Percentiles rank a stretch among this genome's conserved stretches.
phyloP scores from a whole-genome alignment of 2,329 filamentous ascomycete genomes.

The Ascochyta clinopodiicola region DNA sequence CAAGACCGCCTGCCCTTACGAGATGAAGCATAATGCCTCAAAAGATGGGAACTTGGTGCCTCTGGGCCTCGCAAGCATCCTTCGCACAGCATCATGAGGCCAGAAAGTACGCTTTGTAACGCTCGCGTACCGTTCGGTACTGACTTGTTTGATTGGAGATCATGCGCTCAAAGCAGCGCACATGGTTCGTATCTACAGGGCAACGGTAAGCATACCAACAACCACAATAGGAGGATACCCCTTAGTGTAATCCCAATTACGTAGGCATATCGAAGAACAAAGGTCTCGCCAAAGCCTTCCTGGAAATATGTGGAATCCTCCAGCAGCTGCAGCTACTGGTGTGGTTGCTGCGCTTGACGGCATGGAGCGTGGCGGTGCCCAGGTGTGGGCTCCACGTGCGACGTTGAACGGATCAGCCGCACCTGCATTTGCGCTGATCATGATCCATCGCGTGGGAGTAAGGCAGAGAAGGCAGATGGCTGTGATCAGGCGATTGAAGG shows the following conservation, averaged over 20 bases:
- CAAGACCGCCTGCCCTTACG: too few relatives aligned
- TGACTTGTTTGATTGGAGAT: too few relatives aligned
- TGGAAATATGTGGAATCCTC: too few relatives aligned
- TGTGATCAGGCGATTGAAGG: background rate
- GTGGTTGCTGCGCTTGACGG: background rate
- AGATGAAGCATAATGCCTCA: too few relatives aligned
- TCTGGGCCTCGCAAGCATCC: too few relatives aligned
- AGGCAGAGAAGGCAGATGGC: background rate
- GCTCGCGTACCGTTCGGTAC: too few relatives aligned
- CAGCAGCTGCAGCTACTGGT: background rate
- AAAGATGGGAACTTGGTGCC: too few relatives aligned
- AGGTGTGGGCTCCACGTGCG: conserved; percentile 4
- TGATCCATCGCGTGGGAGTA: background rate
- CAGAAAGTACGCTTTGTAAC: too few relatives aligned
- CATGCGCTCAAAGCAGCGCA: too few relatives aligned
- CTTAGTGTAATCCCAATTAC: background rate
- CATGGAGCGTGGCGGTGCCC: conserved; percentile 7
- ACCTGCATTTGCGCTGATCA: conserved; percentile 11
- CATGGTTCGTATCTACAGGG: background rate
- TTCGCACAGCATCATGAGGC: too few relatives aligned
- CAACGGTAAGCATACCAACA: background rate
- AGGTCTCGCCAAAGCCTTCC: background rate
- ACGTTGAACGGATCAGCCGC: conserved; percentile 18
- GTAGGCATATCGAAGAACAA: background rate
- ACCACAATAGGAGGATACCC: background rate